Percentiles rank a stretch among this genome's conserved stretches.
phyloP scores from a whole-genome alignment of 1,284 basidiomycete genomes.

The Dichomitus squalens region DNA sequence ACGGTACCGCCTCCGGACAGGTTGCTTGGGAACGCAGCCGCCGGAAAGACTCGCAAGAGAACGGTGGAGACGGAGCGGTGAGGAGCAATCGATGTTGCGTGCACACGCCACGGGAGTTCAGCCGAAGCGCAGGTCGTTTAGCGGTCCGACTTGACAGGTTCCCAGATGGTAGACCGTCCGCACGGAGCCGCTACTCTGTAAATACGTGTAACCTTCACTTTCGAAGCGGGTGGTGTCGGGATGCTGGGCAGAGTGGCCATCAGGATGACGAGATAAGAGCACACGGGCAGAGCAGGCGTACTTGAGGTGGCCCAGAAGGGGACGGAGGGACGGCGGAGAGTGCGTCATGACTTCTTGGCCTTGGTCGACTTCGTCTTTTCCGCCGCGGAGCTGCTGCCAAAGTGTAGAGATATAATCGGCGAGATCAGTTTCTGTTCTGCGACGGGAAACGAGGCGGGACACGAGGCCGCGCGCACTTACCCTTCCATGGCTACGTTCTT shows the following conservation, averaged over 20 bases:
- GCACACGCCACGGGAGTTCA: not conserved
- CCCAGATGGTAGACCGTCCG: not conserved
- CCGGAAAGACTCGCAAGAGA: not conserved
- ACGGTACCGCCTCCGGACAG: not conserved
- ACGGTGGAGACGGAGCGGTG: not conserved
- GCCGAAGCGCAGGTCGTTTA: not conserved
- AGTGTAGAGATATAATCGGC: not conserved
- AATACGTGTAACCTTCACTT: not conserved
- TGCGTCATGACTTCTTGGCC: constrained; percentile 24
- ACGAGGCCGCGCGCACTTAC: constrained; percentile 38
- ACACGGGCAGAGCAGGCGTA: constrained; percentile 7
- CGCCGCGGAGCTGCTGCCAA: constrained; percentile 14
- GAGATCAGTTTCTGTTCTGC: not conserved
- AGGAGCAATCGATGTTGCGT: not conserved
- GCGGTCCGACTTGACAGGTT: not conserved
- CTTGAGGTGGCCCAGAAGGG: not conserved
- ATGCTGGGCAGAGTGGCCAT: not conserved
- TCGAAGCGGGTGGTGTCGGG: not conserved
- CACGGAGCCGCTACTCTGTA: not conserved
- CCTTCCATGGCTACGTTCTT: constrained; percentile 57
- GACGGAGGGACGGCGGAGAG: not conserved
- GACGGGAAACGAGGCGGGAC: not conserved
- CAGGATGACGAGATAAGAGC: not conserved
- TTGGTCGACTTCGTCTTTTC: constrained; percentile 21
- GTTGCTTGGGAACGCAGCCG: not conserved